Conservation (phyloP, 208 protist species). For the Leishmania aethiopica region DNA sequence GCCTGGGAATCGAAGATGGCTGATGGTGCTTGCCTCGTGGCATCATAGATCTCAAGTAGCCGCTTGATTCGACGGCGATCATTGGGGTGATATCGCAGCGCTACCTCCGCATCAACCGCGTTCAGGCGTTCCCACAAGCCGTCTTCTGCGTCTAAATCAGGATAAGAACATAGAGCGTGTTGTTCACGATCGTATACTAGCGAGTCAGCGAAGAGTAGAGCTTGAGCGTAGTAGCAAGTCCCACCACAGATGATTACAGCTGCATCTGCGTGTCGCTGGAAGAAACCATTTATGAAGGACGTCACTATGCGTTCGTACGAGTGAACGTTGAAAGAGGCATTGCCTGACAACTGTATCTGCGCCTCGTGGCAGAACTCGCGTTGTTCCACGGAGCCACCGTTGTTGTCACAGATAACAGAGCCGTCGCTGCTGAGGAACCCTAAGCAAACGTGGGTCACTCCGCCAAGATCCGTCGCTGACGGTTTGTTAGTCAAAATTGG, state of each 20-base stretch:
- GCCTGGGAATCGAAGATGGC: slow-evolving; percentile 36
- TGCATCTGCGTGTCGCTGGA: slow-evolving; percentile 32
- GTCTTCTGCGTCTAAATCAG: slow-evolving; percentile 12
- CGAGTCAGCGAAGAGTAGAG: slow-evolving; percentile 64
- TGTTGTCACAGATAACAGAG: slow-evolving; percentile 23
- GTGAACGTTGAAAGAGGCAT: slow-evolving; percentile 51
- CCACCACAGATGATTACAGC: slow-evolving; percentile 85
- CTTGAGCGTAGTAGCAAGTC: slow-evolving; percentile 77
- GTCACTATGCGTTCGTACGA: slow-evolving; percentile 51
- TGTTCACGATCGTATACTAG: slow-evolving; percentile 36
- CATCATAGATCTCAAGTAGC: slow-evolving; percentile 75
- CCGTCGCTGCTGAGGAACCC: slow-evolving; percentile 60
- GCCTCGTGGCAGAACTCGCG: slow-evolving; percentile 6
- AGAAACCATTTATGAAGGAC: slow-evolving; percentile 56
- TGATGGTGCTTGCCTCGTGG: slow-evolving; percentile 57
- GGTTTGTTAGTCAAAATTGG: slow-evolving; percentile 91
- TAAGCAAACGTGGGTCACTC: slow-evolving; percentile 80
- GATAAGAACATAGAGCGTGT: neutral
- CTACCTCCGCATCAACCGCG: slow-evolving; percentile 68
- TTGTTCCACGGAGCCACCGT: slow-evolving; percentile 1
- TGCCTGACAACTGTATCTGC: neutral
- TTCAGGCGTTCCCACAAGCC: slow-evolving; percentile 57
- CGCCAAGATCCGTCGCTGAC: slow-evolving; percentile 46
- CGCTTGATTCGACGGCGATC: slow-evolving; percentile 77
- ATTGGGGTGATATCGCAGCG: slow-evolving; percentile 82